A percentile compares a stretch with the other conserved stretches of the same genome.
phyloP scores from a whole-genome alignment of 2,329 filamentous ascomycete species.

The Uncinocarpus reesii region DNA sequence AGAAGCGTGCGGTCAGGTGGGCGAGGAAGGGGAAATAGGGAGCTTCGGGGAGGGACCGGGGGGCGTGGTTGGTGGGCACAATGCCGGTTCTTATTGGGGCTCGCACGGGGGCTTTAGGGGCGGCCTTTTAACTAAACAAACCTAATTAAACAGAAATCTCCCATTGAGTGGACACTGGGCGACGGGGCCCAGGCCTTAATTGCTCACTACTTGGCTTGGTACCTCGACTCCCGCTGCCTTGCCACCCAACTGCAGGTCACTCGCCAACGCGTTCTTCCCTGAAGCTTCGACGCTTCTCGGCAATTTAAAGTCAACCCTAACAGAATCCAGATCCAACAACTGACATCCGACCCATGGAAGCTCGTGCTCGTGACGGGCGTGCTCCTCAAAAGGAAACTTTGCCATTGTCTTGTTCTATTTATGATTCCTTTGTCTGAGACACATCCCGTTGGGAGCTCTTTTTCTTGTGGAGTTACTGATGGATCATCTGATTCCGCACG shows the following conservation, averaged over 20 bases:
- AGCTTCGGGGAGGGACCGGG: background rate
- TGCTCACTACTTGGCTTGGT: background rate
- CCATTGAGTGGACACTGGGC: background rate
- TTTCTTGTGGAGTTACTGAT: background rate
- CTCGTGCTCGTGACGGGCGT: background rate
- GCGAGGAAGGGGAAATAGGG: background rate
- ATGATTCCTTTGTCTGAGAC: background rate
- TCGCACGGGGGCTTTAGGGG: background rate
- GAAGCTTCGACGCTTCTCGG: background rate
- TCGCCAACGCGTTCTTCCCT: background rate
- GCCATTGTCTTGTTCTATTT: background rate
- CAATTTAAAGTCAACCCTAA: slow-evolving; percentile 1
- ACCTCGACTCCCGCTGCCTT: background rate
- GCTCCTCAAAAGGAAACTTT: background rate
- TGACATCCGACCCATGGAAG: background rate
- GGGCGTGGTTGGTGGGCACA: background rate
- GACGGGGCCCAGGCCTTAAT: slow-evolving; percentile 3
- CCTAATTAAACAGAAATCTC: background rate
- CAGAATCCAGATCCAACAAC: background rate
- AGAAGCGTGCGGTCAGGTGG: background rate
- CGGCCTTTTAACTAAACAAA: background rate
- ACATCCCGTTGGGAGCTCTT: background rate
- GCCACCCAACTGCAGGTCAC: background rate
- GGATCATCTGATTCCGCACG: slow-evolving; percentile 3
- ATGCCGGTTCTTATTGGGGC: background rate